A percentile compares a stretch with the other conserved stretches of the same genome.
These are phyloP conservation scores for Aspergillus coremiiformis DNA, from an alignment of 495 filamentous ascomycete genomes.

Conservation along the genomic window DNA sequence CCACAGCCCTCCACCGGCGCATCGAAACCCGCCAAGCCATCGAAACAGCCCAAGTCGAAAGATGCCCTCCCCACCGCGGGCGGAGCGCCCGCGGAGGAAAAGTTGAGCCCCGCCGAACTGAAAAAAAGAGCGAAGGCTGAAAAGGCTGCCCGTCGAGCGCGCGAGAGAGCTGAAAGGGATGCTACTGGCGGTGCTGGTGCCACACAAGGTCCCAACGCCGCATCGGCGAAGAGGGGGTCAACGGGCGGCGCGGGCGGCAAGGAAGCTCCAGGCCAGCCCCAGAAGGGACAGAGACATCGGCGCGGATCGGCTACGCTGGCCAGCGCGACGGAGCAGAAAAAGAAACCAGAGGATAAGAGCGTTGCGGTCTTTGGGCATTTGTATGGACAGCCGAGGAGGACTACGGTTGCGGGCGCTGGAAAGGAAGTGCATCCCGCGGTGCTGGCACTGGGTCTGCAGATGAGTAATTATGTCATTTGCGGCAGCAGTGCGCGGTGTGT, in stretches of 20 bases:
- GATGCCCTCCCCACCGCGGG: slow-evolving; percentile 13
- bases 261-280: slow-evolving; percentile 14
- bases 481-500: slow-evolving; percentile 86
- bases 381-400: slow-evolving; percentile 63
- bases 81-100: slow-evolving; percentile 25
- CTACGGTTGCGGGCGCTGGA: slow-evolving; percentile 63
- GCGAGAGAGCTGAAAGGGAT: slow-evolving; percentile 46
- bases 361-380: slow-evolving; percentile 79
- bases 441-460: slow-evolving; percentile 77
- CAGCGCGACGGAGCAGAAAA: slow-evolving; percentile 31
- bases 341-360: slow-evolving; percentile 60
- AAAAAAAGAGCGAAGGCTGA: slow-evolving; percentile 75
- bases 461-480: slow-evolving; percentile 80
- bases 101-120: slow-evolving; percentile 59
- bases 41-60: slow-evolving; percentile 29
- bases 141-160: slow-evolving; percentile 64
- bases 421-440: slow-evolving; percentile 91
- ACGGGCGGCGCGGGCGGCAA: slow-evolving; percentile 25
- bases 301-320: slow-evolving; percentile 34
- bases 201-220: slow-evolving; percentile 1
- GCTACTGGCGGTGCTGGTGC: slow-evolving; percentile 20
- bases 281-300: slow-evolving; percentile 35
- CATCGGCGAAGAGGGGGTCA: slow-evolving; percentile 38
- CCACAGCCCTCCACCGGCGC: slow-evolving; percentile 21
- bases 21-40: slow-evolving; percentile 23